These are phyloP conservation scores for Dipodascopsis tothii DNA, from an alignment of 805 yeast species.

Conservation along the genomic window DNA sequence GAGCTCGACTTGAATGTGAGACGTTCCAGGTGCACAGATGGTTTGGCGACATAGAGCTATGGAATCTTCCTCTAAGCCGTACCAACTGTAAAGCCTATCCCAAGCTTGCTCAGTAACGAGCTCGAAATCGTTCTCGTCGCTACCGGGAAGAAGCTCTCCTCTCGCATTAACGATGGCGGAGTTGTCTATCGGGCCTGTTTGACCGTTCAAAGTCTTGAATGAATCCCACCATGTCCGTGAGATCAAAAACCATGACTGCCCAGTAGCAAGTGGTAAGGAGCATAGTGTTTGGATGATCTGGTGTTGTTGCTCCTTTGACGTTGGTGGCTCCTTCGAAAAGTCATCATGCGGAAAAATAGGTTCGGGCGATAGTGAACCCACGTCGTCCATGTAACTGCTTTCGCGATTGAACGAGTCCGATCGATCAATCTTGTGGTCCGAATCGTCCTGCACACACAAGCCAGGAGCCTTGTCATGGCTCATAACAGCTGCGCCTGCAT, in stretches of 20 bases:
- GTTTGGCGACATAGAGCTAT: slow-evolving; percentile 4
- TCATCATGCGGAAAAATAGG: too few species aligned
- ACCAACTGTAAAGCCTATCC: slow-evolving; percentile 15
- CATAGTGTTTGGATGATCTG: slow-evolving; percentile 1
- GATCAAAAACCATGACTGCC: slow-evolving; percentile 20
- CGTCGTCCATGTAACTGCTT: too few species aligned
- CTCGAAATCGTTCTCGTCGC: slow-evolving; percentile 8
- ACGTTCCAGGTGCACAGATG: slow-evolving; percentile 4
- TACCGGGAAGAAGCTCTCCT: slow-evolving; percentile 1
- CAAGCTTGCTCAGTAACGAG: slow-evolving; percentile 19
- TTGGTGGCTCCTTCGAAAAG: too few species aligned
- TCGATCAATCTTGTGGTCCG: too few species aligned
- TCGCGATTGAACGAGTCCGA: too few species aligned
- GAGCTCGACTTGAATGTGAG: slow-evolving; percentile 11
- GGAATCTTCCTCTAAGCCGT: slow-evolving; percentile 6
- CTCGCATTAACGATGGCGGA: slow-evolving; percentile 9
- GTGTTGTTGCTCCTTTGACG: slow-evolving; percentile 10
- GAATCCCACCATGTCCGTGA: slow-evolving; percentile 16
- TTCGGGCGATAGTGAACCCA: too few species aligned
- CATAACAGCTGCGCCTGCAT: too few species aligned
- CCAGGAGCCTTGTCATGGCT: too few species aligned
- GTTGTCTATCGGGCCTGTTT: slow-evolving; percentile 20
- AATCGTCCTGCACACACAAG: too few species aligned
- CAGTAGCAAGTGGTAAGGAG: slow-evolving; percentile 4
- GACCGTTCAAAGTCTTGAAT: slow-evolving; percentile 1